These are phyloP conservation scores for Suhomyces yuchorum DNA, from an alignment of 1,139 yeast genomes.

Conservation along the genomic window DNA sequence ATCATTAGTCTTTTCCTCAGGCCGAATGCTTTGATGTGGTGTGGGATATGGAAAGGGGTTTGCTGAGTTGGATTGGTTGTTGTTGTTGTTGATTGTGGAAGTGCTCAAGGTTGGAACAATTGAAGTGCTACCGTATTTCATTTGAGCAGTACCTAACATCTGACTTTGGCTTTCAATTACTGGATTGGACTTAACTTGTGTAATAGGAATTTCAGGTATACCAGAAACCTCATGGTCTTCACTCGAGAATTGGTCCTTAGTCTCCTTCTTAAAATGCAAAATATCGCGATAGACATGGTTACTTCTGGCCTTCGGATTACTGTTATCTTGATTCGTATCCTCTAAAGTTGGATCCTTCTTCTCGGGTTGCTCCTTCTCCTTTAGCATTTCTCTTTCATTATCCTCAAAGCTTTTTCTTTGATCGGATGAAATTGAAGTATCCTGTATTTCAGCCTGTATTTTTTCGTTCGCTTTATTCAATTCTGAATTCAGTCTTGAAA, in stretches of 20 bases:
- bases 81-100: background rate
- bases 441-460: constrained; percentile 1
- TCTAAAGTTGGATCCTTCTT: background rate
- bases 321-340: background rate
- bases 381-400: background rate
- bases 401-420: constrained; percentile 1
- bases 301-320: background rate
- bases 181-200: background rate
- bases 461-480: constrained; percentile 3
- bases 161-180: background rate
- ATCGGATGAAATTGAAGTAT: background rate
- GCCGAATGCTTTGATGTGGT: background rate
- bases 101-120: constrained; percentile 4
- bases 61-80: background rate
- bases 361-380: background rate
- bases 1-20: background rate
- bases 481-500: constrained; percentile 3
- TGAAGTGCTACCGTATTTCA: constrained; percentile 5
- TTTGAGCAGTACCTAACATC: background rate
- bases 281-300: constrained; percentile 1
- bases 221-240: background rate
- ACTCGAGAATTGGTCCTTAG: background rate
- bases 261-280: background rate
- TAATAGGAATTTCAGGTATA: background rate
- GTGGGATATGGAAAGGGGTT: constrained; percentile 12